Evolutionary conservation across 345 rosid genomes (phyloP).

Genomic region (Streptanthus diversifolius): DNA sequence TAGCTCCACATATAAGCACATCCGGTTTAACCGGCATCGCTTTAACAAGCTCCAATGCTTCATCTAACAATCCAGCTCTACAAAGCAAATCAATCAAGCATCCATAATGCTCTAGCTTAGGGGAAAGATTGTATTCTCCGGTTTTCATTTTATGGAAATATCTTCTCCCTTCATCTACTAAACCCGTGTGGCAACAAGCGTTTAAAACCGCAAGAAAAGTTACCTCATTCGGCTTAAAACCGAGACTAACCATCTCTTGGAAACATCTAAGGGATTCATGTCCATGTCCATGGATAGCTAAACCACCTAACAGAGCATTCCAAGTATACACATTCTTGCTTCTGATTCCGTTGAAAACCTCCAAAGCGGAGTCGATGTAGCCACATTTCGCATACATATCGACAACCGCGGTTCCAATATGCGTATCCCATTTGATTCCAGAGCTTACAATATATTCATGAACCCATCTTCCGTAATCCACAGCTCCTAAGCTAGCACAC

Average conservation of each 20-base stretch:
- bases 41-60: constrained; percentile 38
- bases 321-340: constrained; percentile 43
- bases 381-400: constrained; percentile 55
- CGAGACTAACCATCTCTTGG: constrained; percentile 38
- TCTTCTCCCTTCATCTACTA: constrained; percentile 42
- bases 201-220: constrained; percentile 46
- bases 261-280: constrained; percentile 32
- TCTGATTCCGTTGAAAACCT: constrained; percentile 33
- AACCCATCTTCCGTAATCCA: constrained; percentile 50
- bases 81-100: constrained; percentile 40
- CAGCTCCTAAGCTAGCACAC: constrained; percentile 47
- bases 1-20: constrained; percentile 47
- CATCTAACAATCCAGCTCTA: constrained; percentile 44
- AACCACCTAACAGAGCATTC: constrained; percentile 43
- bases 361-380: constrained; percentile 38
- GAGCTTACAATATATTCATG: constrained; percentile 38
- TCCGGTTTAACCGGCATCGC: constrained; percentile 41
- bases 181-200: constrained; percentile 43
- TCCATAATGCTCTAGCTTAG: constrained; percentile 44
- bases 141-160: constrained; percentile 38
- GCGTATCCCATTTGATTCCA: constrained; percentile 40
- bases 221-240: constrained; percentile 42
- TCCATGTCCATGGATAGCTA: constrained; percentile 46
- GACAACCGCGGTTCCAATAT: constrained; percentile 40
- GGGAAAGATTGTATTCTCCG: constrained; percentile 30